Percentiles rank a stretch among this genome's conserved stretches.
These are phyloP conservation scores for Erigeron philadelphicus DNA, from an alignment of 140 eudicot species.

Conservation along the genomic window DNA sequence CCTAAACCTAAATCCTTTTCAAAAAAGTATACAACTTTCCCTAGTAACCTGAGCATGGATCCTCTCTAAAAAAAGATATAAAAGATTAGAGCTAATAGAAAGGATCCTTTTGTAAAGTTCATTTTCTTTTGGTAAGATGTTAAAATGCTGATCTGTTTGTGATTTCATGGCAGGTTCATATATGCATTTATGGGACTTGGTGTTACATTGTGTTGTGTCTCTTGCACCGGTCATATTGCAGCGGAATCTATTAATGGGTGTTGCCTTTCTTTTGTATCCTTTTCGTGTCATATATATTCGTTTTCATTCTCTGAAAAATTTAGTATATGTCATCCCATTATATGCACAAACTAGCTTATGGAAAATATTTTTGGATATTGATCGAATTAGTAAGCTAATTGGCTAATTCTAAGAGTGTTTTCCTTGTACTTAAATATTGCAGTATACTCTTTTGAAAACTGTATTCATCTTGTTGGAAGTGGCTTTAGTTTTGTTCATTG, in stretches of 20 bases:
- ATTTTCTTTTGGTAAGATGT: too few relatives aligned
- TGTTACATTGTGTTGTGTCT: constrained; percentile 47
- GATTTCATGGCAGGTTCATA: constrained; percentile 59
- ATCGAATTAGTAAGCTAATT: not conserved
- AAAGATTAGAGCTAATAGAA: too few relatives aligned
- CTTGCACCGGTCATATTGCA: constrained; percentile 71
- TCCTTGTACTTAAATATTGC: constrained; percentile 15
- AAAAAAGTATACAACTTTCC: too few relatives aligned
- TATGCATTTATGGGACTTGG: constrained; percentile 80
- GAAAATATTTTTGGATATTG: not conserved
- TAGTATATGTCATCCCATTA: not conserved
- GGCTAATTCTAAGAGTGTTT: not conserved
- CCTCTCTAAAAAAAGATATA: too few relatives aligned
- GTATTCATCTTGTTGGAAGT: constrained; percentile 56
- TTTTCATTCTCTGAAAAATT: not conserved
- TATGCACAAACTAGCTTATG: not conserved
- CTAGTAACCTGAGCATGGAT: too few relatives aligned
- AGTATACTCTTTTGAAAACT: constrained; percentile 51
- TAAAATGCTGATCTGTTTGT: not conserved
- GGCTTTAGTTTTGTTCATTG: constrained; percentile 55
- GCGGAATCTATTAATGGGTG: constrained; percentile 75
- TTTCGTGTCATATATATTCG: constrained; percentile 1
- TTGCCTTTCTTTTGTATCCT: constrained; percentile 90
- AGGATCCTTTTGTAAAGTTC: too few relatives aligned
- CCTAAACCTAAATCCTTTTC: too few relatives aligned